These are phyloP conservation scores for Paecilomyces formosus DNA, from an alignment of 2,329 filamentous ascomycete genomes.

Conservation along the genomic window DNA sequence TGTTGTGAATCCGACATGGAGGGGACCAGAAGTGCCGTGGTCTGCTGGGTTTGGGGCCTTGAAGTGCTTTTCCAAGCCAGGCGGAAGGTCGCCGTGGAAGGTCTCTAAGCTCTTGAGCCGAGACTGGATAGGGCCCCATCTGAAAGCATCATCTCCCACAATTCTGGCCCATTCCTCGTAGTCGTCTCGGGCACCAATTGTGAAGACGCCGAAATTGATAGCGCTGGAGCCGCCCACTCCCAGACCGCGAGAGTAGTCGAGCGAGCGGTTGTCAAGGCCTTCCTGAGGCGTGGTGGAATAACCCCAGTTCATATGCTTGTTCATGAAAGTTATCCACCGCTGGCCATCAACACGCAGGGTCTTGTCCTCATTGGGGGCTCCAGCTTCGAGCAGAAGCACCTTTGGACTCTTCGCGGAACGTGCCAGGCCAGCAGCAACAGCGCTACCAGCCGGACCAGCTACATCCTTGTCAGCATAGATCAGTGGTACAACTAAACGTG, in stretches of 20 bases:
- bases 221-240: slow-evolving; percentile 47
- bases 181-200: slow-evolving; percentile 51
- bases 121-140: slow-evolving; percentile 47
- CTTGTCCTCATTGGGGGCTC: slow-evolving; percentile 42
- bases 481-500: not conserved
- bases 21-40: slow-evolving; percentile 44
- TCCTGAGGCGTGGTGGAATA: slow-evolving; percentile 45
- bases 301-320: slow-evolving; percentile 46
- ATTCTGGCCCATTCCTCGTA: slow-evolving; percentile 54
- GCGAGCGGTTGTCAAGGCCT: slow-evolving; percentile 35
- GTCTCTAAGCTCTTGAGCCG: slow-evolving; percentile 49
- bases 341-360: slow-evolving; percentile 46
- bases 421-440: slow-evolving; percentile 48
- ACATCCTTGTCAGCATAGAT: slow-evolving; percentile 3
- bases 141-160: slow-evolving; percentile 49
- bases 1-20: slow-evolving; percentile 43
- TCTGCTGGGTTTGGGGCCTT: slow-evolving; percentile 35
- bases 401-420: slow-evolving; percentile 39
- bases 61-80: slow-evolving; percentile 38
- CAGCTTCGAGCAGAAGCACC: slow-evolving; percentile 57
- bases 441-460: slow-evolving; percentile 56
- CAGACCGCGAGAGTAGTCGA: slow-evolving; percentile 46
- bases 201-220: slow-evolving; percentile 51
- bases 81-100: slow-evolving; percentile 39
- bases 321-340: slow-evolving; percentile 46